phyloP scores from a whole-genome alignment of 2,329 filamentous ascomycete species.

The Paecilomyces fulvus region DNA sequence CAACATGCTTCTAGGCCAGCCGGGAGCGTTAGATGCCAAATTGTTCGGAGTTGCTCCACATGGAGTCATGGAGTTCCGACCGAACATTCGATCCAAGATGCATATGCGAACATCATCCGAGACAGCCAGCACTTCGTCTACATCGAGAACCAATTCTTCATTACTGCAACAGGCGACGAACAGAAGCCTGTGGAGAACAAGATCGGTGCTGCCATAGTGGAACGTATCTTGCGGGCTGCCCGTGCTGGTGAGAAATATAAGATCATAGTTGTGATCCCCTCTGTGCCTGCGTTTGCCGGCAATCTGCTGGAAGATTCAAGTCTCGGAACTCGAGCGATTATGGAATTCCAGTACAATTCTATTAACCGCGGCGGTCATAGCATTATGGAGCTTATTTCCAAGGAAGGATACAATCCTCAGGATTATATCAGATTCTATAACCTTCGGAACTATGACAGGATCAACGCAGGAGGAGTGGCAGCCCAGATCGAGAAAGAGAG shows the following conservation, averaged over 20 bases:
- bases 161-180: slow-evolving; percentile 79
- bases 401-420: slow-evolving; percentile 67
- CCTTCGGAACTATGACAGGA: slow-evolving; percentile 80
- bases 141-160: slow-evolving; percentile 99
- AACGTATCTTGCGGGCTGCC: slow-evolving; percentile 72
- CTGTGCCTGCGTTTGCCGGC: slow-evolving; percentile 87
- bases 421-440: slow-evolving; percentile 93
- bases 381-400: slow-evolving; percentile 71
- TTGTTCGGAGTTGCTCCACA: slow-evolving; percentile 74
- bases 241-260: slow-evolving; percentile 82
- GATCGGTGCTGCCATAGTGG: slow-evolving; percentile 85
- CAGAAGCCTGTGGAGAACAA: slow-evolving; percentile 82
- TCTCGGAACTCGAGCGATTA: slow-evolving; percentile 81
- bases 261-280: slow-evolving; percentile 81
- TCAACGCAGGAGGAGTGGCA: slow-evolving; percentile 49
- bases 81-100: slow-evolving; percentile 77
- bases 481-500: slow-evolving; percentile 31
- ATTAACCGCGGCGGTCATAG: slow-evolving; percentile 88
- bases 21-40: slow-evolving; percentile 31
- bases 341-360: slow-evolving; percentile 98
- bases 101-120: slow-evolving; percentile 74
- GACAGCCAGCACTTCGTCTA: slow-evolving; percentile 90
- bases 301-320: slow-evolving; percentile 78
- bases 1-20: slow-evolving; percentile 12
- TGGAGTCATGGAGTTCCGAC: slow-evolving; percentile 90